phyloP scores from a whole-genome alignment of 805 yeast species.

The Helenozyma baotianmanensis region DNA sequence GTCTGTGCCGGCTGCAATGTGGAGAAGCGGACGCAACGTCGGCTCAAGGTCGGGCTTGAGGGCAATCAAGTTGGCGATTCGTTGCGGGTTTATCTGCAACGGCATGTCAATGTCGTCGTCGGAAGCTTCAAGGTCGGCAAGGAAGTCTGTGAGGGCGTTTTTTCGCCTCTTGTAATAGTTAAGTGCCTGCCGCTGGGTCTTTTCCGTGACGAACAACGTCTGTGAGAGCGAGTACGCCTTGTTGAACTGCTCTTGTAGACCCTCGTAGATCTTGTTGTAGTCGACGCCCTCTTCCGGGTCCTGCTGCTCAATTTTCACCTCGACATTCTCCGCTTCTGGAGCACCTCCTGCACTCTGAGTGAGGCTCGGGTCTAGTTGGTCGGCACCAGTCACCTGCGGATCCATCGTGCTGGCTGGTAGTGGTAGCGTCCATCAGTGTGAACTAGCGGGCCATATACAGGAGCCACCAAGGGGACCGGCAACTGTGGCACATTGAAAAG shows the following conservation, averaged over 20 bases:
- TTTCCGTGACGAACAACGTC: slow-evolving; percentile 27
- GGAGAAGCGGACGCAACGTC: slow-evolving; percentile 14
- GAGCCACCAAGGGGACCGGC: too few species aligned
- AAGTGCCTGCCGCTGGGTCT: slow-evolving; percentile 31
- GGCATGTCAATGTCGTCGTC: slow-evolving; percentile 1
- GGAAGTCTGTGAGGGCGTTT: slow-evolving; percentile 30
- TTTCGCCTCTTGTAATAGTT: slow-evolving; percentile 32
- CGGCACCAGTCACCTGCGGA: too few species aligned
- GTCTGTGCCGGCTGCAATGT: slow-evolving; percentile 8
- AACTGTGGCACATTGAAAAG: too few species aligned
- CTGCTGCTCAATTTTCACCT: not conserved
- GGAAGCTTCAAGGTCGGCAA: slow-evolving; percentile 16
- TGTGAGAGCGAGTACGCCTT: slow-evolving; percentile 20
- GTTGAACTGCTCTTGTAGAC: slow-evolving; percentile 23
- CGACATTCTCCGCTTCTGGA: too few species aligned
- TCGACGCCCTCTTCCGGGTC: slow-evolving; percentile 12
- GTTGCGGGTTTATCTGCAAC: slow-evolving; percentile 8
- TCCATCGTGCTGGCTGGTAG: too few species aligned
- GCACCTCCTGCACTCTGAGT: too few species aligned
- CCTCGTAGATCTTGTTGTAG: slow-evolving; percentile 24
- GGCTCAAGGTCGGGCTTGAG: slow-evolving; percentile 19
- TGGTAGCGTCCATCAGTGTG: too few species aligned
- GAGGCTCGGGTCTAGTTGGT: too few species aligned
- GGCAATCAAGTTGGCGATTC: slow-evolving; percentile 21
- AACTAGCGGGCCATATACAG: too few species aligned